phyloP scores from a whole-genome alignment of 345 rosid species.

The Corchorus olitorius region DNA sequence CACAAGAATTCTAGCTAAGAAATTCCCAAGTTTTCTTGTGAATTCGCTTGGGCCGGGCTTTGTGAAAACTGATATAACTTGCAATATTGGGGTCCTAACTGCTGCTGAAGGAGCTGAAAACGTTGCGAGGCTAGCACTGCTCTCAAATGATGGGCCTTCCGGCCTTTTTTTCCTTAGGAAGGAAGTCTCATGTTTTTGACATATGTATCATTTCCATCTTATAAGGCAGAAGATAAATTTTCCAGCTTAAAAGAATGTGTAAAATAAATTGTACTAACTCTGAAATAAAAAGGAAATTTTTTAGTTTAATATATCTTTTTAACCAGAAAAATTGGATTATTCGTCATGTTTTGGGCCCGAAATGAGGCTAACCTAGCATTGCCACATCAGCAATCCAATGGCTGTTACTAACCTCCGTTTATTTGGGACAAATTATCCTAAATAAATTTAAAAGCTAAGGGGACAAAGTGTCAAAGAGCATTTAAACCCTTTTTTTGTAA shows the following conservation, averaged over 20 bases:
- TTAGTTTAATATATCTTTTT: too few species aligned
- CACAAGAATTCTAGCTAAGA: slow-evolving; percentile 37
- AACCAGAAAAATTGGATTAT: too few species aligned
- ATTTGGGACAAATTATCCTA: too few species aligned
- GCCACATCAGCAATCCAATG: too few species aligned
- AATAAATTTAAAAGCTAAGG: too few species aligned
- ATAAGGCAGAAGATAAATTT: not conserved
- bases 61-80: slow-evolving; percentile 39
- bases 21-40: slow-evolving; percentile 22
- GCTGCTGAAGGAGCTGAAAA: slow-evolving; percentile 18
- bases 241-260: not conserved
- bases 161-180: not conserved
- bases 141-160: not conserved
- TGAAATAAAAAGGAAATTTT: too few species aligned
- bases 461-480: too few species aligned
- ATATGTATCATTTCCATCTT: not conserved
- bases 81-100: slow-evolving; percentile 1
- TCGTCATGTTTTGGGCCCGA: too few species aligned
- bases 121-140: slow-evolving; percentile 13
- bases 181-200: slow-evolving; percentile 5
- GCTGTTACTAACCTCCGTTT: too few species aligned
- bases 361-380: too few species aligned
- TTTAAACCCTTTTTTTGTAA: too few species aligned
- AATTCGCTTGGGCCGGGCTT: slow-evolving; percentile 35
- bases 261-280: too few species aligned